Percentiles rank a stretch among this genome's conserved stretches.
phyloP scores from a whole-genome alignment of 176 grass and related monocot genomes.

The Elaeis guineensis region DNA sequence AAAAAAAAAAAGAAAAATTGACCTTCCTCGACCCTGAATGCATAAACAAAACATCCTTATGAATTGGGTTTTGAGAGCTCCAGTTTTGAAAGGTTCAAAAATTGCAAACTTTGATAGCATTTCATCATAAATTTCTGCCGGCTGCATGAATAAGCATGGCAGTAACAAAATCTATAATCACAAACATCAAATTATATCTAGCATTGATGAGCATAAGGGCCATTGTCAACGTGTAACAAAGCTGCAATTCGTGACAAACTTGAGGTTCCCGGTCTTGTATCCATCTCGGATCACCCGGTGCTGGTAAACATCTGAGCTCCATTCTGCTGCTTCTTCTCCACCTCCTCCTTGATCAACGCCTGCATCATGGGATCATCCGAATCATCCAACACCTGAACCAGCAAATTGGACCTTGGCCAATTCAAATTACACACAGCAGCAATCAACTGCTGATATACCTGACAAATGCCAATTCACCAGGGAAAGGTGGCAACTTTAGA shows the following conservation, averaged over 20 bases:
- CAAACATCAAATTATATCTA: slow-evolving; percentile 88
- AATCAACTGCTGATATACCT: slow-evolving; percentile 99
- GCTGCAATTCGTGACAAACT: slow-evolving; percentile 83
- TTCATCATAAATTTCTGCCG: slow-evolving; percentile 60
- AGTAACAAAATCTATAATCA: slow-evolving; percentile 87
- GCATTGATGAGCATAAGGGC: slow-evolving; percentile 35
- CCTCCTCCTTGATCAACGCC: slow-evolving; percentile 77
- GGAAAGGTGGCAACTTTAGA: slow-evolving; percentile 11
- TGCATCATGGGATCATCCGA: slow-evolving; percentile 75
- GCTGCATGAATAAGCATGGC: no score
- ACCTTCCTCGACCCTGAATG: no score
- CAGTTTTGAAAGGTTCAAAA: slow-evolving; percentile 49
- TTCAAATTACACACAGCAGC: slow-evolving; percentile 92
- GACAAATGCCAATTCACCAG: slow-evolving; percentile 14
- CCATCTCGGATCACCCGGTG: slow-evolving; percentile 80
- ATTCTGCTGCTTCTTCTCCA: slow-evolving; percentile 84
- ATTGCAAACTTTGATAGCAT: slow-evolving; percentile 43
- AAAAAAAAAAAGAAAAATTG: no score
- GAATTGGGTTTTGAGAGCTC: no score
- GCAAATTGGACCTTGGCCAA: slow-evolving; percentile 86
- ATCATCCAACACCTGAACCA: slow-evolving; percentile 95
- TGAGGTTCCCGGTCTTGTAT: slow-evolving; percentile 98
- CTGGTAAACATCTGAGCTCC: slow-evolving; percentile 78
- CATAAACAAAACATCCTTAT: no score
- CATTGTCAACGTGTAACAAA: slow-evolving; percentile 37